Base-by-base conservation (phyloP, 1,139 yeast genomes). In the Eremothecium gossypii region DNA sequence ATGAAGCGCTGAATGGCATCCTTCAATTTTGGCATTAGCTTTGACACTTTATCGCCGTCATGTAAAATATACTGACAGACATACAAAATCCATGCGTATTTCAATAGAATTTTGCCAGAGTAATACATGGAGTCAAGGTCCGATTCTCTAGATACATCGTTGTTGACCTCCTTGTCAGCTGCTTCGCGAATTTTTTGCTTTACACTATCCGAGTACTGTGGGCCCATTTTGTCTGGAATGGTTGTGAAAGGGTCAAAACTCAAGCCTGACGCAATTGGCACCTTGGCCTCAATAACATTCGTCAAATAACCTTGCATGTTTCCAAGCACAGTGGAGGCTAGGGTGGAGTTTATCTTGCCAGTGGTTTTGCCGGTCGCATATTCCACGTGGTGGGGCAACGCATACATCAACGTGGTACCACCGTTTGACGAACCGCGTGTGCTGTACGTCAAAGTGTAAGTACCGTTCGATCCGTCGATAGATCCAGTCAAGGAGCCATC, bases 51-150 rank as follows among this genome's bases (percentile, higher is more conserved):
- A 0, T 54, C 53, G 0, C 57, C 49, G 54, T 83, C 81, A 11
- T 71, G 58, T 40, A 83, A 55, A 8, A 82, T 68, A 47, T 68
- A 77, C 38, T 77, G 76, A 30, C 77, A 71, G 14, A 77, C 81
- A 51, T 77, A 81, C 7, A 82, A 68, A 41, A 83, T 69, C 67
- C 79, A 79, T 0, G 91, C 89, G 60, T 78, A 83, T 55, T 82
- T 83, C 43, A 83, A 87, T 43, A 83, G 63, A 17, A 77, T 70
- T 55, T 83, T 83, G 26, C 94, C 94, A 2, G 86, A 71, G 9
- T 81, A 76, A 58, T 83, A 83, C 91, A 82, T 83, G 0, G 78
- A 73, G 45, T 83, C 87, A 17, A 82, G 65, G 52, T 82, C 71
- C 1, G 86, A 76, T 63, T 74, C 76, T 7, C 66, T 70, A 2